These are phyloP conservation scores for Ichthyophonus hoferi DNA, from an alignment of 208 protist genomes.

Conservation along the genomic window DNA sequence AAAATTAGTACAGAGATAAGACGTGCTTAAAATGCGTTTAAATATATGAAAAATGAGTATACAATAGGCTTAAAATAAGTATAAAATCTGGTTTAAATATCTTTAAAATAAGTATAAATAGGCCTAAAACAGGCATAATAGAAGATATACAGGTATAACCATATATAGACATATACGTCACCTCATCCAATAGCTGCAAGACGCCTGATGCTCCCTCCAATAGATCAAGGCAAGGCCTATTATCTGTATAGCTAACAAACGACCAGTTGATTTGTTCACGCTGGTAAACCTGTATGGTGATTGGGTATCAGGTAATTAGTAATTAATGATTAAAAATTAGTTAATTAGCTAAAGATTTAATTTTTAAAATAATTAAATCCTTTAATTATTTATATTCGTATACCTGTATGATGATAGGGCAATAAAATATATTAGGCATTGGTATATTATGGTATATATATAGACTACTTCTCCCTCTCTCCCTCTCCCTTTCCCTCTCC, in stretches of 20 bases:
- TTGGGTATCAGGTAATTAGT: not conserved
- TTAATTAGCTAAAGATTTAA: no score
- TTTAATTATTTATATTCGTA: no score
- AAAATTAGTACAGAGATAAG: no score
- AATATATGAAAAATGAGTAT: no score
- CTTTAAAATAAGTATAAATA: no score
- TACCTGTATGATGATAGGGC: not conserved
- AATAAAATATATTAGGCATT: not conserved
- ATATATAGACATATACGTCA: not conserved
- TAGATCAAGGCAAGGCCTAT: conserved; percentile 76
- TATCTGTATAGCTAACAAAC: conserved; percentile 61
- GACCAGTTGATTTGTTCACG: not conserved
- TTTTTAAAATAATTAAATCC: no score
- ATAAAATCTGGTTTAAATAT: no score
- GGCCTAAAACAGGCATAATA: no score
- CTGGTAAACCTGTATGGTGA: not conserved
- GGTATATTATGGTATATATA: not conserved
- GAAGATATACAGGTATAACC: not conserved
- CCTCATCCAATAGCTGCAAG: not conserved
- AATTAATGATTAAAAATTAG: not conserved
- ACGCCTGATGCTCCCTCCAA: conserved; percentile 56
- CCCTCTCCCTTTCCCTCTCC: no score
- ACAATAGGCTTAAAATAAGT: no score
- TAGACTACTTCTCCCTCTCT: not conserved
- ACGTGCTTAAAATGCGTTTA: no score